Percentiles rank a stretch among this genome's conserved stretches.
Conservation (phyloP, 176 grass and related monocot genomes). For the Thinopyrum elongatum region DNA sequence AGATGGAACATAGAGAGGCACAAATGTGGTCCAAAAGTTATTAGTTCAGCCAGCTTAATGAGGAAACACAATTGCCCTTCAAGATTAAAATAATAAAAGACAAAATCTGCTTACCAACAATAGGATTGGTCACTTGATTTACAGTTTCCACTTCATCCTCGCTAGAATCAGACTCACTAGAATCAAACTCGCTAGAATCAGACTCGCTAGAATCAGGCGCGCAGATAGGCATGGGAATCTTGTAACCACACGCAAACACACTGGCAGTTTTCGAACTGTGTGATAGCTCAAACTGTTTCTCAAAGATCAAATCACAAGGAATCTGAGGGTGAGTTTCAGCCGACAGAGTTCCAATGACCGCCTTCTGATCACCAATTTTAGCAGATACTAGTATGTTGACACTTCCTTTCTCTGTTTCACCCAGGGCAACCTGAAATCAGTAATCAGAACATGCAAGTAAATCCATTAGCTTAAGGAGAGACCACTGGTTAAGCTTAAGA, state of each 20-base stretch:
- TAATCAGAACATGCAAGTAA: background rate
- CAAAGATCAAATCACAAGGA: constrained; percentile 59
- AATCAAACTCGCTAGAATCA: background rate
- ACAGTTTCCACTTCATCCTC: constrained; percentile 24
- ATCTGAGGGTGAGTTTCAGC: constrained; percentile 61
- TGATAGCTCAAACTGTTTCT: constrained; percentile 69
- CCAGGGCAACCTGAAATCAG: constrained; percentile 46
- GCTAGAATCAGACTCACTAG: background rate
- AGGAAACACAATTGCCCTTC: background rate
- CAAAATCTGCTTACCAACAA: constrained; percentile 1
- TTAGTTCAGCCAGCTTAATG: background rate
- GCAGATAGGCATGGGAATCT: constrained; percentile 8
- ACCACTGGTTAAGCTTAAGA: background rate
- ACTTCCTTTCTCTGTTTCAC: constrained; percentile 55
- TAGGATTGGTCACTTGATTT: background rate
- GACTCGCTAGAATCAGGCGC: background rate
- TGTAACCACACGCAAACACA: constrained; percentile 72
- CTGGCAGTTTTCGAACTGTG: constrained; percentile 68
- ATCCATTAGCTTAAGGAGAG: background rate
- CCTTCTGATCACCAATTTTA: constrained; percentile 54
- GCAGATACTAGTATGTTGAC: constrained; percentile 45
- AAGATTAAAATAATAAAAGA: background rate
- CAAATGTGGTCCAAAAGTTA: background rate
- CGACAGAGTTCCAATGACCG: constrained; percentile 73
- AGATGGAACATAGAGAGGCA: constrained; percentile 2